These are phyloP conservation scores for Solanum aculeatissimum DNA, from an alignment of 305 asterid species.

Conservation along the genomic window DNA sequence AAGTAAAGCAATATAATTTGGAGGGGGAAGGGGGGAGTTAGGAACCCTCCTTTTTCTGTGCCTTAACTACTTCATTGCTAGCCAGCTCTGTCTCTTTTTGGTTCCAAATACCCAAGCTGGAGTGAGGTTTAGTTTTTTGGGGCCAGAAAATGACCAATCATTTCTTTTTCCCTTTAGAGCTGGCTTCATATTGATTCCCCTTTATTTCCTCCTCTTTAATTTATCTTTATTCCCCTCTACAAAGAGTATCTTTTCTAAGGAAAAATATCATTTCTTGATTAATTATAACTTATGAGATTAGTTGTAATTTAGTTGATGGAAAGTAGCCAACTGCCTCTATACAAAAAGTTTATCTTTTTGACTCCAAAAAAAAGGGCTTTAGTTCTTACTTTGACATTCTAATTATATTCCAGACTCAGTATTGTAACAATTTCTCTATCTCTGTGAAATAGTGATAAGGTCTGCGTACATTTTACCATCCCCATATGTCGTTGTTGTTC, in stretches of 20 bases:
- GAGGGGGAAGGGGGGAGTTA: neutral
- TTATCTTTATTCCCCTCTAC: neutral
- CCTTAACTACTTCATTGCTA: constrained; percentile 9
- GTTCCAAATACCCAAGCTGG: constrained; percentile 7
- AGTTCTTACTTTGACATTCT: neutral
- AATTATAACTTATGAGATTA: neutral
- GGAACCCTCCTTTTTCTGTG: neutral
- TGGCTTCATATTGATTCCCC: constrained; percentile 1
- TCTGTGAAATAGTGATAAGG: too few species aligned
- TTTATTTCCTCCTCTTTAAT: neutral
- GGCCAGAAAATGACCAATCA: constrained; percentile 14
- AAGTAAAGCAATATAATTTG: too few species aligned
- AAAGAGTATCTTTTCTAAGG: neutral
- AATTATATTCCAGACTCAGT: neutral
- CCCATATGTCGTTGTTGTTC: too few species aligned
- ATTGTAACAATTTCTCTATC: neutral
- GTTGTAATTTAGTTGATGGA: neutral
- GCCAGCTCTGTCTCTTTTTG: neutral
- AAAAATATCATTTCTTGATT: neutral
- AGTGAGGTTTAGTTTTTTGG: constrained; percentile 5
- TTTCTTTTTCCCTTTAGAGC: constrained; percentile 17
- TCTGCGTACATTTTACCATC: too few species aligned
- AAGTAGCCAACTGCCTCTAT: neutral
- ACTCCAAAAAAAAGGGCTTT: neutral
- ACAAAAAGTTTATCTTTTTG: neutral